These are phyloP conservation scores for Warburgia ugandensis DNA, from an alignment of 164 flowering plant genomes.

Conservation along the genomic window DNA sequence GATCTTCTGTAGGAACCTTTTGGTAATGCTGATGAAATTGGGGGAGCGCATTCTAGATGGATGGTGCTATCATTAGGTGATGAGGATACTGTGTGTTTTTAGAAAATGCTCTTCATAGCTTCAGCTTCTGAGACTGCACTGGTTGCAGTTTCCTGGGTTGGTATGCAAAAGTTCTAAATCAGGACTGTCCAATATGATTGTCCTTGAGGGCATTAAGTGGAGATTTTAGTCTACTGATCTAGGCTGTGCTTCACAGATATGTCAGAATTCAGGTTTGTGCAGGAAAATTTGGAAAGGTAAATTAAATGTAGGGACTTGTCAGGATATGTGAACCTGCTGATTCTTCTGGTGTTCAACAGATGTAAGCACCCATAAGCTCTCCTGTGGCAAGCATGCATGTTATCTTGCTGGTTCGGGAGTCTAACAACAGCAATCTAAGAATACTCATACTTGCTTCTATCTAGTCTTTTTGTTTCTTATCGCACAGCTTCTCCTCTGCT, in stretches of 20 bases:
- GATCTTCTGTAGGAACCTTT: slow-evolving; percentile 78
- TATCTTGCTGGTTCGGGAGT: slow-evolving; percentile 89
- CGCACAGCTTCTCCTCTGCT: slow-evolving; percentile 50
- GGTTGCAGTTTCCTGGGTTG: slow-evolving; percentile 91
- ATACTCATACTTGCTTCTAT: slow-evolving; percentile 47
- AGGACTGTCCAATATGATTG: slow-evolving; percentile 34
- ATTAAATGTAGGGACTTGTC: slow-evolving; percentile 36
- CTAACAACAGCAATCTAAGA: slow-evolving; percentile 41
- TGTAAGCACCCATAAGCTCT: slow-evolving; percentile 19
- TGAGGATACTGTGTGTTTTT: slow-evolving; percentile 57
- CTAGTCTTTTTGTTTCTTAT: slow-evolving; percentile 63
- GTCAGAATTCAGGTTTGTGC: slow-evolving; percentile 17
- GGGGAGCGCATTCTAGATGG: slow-evolving; percentile 88
- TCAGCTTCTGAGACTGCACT: slow-evolving; percentile 75
- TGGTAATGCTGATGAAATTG: slow-evolving; percentile 85
- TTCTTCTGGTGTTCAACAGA: slow-evolving; percentile 9
- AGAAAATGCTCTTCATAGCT: slow-evolving; percentile 83
- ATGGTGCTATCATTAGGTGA: slow-evolving; percentile 61
- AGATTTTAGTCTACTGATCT: slow-evolving; percentile 16
- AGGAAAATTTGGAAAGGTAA: slow-evolving; percentile 34
- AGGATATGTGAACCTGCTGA: slow-evolving; percentile 11
- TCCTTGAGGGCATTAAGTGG: slow-evolving; percentile 46
- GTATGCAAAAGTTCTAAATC: slow-evolving; percentile 68
- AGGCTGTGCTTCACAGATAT: slow-evolving; percentile 30
- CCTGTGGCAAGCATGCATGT: slow-evolving; percentile 47